A percentile compares a stretch with the other conserved stretches of the same genome.
Evolutionary conservation across 2,329 filamentous ascomycete species (phyloP).

Genomic region (Microdochium trichocladiopsis): DNA sequence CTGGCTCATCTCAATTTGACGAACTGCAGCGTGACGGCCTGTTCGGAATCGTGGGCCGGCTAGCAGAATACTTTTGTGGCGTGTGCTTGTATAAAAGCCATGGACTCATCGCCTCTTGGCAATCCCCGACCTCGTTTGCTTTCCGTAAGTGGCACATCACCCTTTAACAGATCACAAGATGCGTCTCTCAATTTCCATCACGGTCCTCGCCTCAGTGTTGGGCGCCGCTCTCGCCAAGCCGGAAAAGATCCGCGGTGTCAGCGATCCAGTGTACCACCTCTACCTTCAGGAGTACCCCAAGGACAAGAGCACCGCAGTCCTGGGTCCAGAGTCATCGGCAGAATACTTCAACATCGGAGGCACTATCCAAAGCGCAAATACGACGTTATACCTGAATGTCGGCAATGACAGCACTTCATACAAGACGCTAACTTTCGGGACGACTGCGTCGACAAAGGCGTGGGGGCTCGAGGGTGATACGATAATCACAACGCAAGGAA

Average conservation of each 20-base stretch:
- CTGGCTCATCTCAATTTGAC: too few relatives aligned
- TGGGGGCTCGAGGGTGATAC: conserved; percentile 41
- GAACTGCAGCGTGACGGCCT: too few relatives aligned
- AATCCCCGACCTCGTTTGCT: too few relatives aligned
- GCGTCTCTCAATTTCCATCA: neutral
- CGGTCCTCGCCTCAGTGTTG: conserved; percentile 1
- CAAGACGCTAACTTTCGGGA: conserved; percentile 40
- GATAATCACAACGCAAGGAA: conserved; percentile 35
- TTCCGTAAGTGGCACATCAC: too few relatives aligned
- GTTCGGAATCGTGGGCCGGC: too few relatives aligned
- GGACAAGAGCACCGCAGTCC: conserved; percentile 34
- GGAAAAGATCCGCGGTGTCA: conserved; percentile 41
- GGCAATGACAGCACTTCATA: conserved; percentile 37
- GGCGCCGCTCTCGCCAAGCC: conserved; percentile 26
- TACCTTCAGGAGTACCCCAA: conserved; percentile 40
- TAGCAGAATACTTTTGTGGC: too few relatives aligned
- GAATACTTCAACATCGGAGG: conserved; percentile 41
- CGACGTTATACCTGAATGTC: conserved; percentile 39
- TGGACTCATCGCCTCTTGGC: too few relatives aligned
- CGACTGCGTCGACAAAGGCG: conserved; percentile 31
- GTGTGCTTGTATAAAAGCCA: too few relatives aligned
- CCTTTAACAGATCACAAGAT: too few relatives aligned
- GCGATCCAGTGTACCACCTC: conserved; percentile 42
- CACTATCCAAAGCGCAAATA: conserved; percentile 41
- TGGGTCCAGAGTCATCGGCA: conserved; percentile 40